Base-by-base conservation (phyloP, 192 early-diverging fungal species). In the Rhizophagus clarus region DNA sequence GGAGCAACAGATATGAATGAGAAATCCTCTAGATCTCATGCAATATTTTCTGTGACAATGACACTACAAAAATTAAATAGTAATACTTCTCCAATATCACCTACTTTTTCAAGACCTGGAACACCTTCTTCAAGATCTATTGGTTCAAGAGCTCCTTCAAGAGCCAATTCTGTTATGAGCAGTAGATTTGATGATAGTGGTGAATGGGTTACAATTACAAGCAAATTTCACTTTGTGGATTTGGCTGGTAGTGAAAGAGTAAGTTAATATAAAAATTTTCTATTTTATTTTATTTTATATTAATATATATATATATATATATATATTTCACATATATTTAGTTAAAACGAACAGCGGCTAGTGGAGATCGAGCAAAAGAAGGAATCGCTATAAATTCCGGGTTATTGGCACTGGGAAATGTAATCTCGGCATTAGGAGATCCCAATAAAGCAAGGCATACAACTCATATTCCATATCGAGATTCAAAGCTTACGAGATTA, bases 151-250 rank as follows among this genome's bases (percentile, higher is more conserved):
- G n/a, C 79, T 45, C 31, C 80, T n/a, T 31, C 78, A 9, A 72
- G 74, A 56, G 37, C 72, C 32, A 61, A 45, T 42, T 51, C 47
- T 40, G 31, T 73, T 5, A 62, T 69, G 61, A 56, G 79, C 37
- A 68, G 62, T 71, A 40, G 61, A 77, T 24, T 37, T 64, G 61
- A 84, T 11, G 87, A 88, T n/a, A 7, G 0, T 40, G 92, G 87
- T 9, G 91, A 91, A 64, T 88, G 88, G 83, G 81, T 93, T 26
- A 86, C 87, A 7, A 83, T 95, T 20, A 88, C 87, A 11, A 96
- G 95, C 26, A 99, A 98, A 84, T 96, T 99, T 77, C 96, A 97
- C 80, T 99, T 99, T 89, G 98, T 99, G 26, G 98, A 99, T 87
- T 86, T 99, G 82, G 98, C 98, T 29, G 98, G 98, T 42, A 96